phyloP scores from a whole-genome alignment of 179 eudicot genomes.

The Carnegiea gigantea region DNA sequence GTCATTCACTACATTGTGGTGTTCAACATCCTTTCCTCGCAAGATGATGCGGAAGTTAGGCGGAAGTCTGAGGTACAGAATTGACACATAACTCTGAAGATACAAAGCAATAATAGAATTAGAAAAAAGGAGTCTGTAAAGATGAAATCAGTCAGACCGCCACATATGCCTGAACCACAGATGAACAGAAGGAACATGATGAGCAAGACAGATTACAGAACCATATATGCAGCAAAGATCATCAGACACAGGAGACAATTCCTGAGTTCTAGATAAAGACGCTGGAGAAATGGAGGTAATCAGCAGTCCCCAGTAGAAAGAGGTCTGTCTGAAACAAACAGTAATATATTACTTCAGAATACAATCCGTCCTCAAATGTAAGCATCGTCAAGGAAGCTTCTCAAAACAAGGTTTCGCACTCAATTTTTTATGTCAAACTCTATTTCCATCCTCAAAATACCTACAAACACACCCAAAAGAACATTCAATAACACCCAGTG shows the following conservation, averaged over 20 bases:
- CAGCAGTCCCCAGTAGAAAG: not conserved
- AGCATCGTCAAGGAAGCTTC: not conserved
- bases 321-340: not conserved
- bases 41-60: slow-evolving; percentile 76
- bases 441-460: not conserved
- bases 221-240: not conserved
- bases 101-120: slow-evolving; percentile 10
- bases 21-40: slow-evolving; percentile 93
- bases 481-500: not conserved
- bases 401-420: not conserved
- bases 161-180: not conserved
- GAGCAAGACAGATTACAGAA: not conserved
- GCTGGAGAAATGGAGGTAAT: not conserved
- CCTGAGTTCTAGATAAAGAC: not conserved
- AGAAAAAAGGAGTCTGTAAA: not conserved
- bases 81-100: slow-evolving; percentile 92
- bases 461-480: not conserved
- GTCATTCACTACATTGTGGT: slow-evolving; percentile 94
- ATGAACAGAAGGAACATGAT: not conserved
- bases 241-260: not conserved
- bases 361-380: not conserved
- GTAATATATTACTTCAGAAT: not conserved
- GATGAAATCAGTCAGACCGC: not conserved
- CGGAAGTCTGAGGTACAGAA: slow-evolving; percentile 91
- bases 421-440: not conserved